Percentiles rank a stretch among this genome's conserved stretches.
Evolutionary conservation across 2,329 filamentous ascomycete species (phyloP).

Genomic region (Phyllachora maydis): DNA sequence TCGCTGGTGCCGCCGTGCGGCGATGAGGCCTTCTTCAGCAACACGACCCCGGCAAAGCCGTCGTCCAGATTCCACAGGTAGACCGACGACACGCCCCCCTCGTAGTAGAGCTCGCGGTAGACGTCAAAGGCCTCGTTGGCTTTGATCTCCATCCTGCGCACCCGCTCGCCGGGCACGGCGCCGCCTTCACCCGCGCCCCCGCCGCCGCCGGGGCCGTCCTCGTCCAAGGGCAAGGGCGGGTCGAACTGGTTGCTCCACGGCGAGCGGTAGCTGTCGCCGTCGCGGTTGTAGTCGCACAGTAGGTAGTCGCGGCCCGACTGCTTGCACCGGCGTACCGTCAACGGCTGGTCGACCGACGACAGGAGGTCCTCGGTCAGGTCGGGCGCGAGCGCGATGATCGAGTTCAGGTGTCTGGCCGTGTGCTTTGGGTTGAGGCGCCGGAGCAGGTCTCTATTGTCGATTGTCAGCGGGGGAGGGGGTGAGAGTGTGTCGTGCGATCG

Average conservation of each 20-base stretch:
- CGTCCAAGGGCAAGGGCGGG: slow-evolving; percentile 64
- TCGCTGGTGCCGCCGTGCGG: slow-evolving; percentile 40
- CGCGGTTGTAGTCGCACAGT: slow-evolving; percentile 98
- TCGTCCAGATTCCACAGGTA: slow-evolving; percentile 98
- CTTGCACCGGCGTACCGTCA: slow-evolving; percentile 67
- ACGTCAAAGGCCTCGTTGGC: slow-evolving; percentile 95
- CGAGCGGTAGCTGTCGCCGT: slow-evolving; percentile 91
- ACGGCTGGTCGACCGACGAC: slow-evolving; percentile 89
- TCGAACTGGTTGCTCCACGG: slow-evolving; percentile 99
- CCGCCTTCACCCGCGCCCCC: slow-evolving; percentile 52
- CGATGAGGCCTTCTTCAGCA: slow-evolving; percentile 66
- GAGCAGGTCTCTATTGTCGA: slow-evolving; percentile 63
- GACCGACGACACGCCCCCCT: slow-evolving; percentile 86
- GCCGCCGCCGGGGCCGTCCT: slow-evolving; percentile 31
- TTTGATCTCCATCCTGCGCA: slow-evolving; percentile 81
- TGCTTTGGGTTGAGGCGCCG: slow-evolving; percentile 91
- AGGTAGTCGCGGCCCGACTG: slow-evolving; percentile 89
- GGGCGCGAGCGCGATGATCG: slow-evolving; percentile 73
- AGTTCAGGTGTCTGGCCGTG: slow-evolving; percentile 70
- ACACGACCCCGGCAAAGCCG: slow-evolving; percentile 86
- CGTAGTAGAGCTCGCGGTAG: slow-evolving; percentile 91
- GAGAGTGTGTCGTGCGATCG: slow-evolving; percentile 1
- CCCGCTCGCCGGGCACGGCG: slow-evolving; percentile 72
- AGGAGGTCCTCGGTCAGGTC: slow-evolving; percentile 94
- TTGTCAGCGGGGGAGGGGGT: slow-evolving; percentile 1